Base-by-base conservation (phyloP, 2,329 filamentous ascomycete species). In the Dryadomyces quercivorus region DNA sequence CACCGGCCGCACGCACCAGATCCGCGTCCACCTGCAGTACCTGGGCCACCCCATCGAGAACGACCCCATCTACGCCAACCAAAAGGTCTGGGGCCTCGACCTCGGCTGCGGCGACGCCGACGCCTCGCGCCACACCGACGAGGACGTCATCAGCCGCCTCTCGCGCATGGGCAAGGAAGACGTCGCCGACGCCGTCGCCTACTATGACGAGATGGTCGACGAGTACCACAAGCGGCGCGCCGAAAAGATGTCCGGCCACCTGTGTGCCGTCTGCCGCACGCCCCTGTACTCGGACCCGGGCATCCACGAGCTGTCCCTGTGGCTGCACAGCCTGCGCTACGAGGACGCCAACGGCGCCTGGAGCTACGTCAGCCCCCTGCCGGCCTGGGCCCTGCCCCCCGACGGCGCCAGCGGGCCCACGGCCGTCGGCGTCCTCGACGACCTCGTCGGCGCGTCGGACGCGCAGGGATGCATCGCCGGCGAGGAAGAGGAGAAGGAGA, bases 41-140 rank as follows among this genome's bases (percentile, higher is more conserved):
- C 75, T 98, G 3, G 93, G 93, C 1, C 87, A 97, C 65, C 93
- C 93, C 1, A 97, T 98, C 61, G 84, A 89, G 59, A 98, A 98
- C 67, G 93, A 98, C 65, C 93, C 93, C 8, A 97, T 98, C 62
- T 98, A 98, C 68, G 90, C 88, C 63, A 98, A 98, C 66, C 84
- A 88, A 65, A 83, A 84, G 55, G 93, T 98, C 12, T 98, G 95
- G 75, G 93, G 93, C 0, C 75, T 84, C 1, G 78, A 84, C 10
- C 80, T 98, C 0, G 93, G 88, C 16, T 79, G 70, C 53, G 73
- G 78, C 54, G 81, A 85, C 58, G 72, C 75, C 15, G 85, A 92
- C 51, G 82, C 79, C 3, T 75, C 76, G 20, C 78, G 78, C 26
- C 85, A 89, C 55, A 82, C 85, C 45, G 93, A 98, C 66, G 87